Base-by-base conservation (phyloP, 495 filamentous ascomycete species). In the Annulohypoxylon stygium region DNA sequence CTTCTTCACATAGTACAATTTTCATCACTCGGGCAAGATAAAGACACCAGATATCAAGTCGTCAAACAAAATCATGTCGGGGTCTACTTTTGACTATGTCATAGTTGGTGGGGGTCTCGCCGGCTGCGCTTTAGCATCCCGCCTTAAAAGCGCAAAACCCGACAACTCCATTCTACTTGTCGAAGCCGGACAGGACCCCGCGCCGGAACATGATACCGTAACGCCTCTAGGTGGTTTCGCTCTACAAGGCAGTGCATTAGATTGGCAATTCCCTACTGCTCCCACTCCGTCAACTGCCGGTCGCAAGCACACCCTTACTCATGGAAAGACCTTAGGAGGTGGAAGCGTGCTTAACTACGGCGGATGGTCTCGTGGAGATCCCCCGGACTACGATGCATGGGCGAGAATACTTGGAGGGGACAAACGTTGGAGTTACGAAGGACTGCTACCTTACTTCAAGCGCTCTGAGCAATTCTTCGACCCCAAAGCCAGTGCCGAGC, bases 321-420 rank as follows among this genome's bases (percentile, higher is more conserved):
- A 25, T 10, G 62, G 62, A n/a, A 65, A 65, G 62, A 57, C 62
- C 1, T 37, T 65, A 18, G 62, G 62, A 20, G 62, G 62, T 6
- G 62, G 62, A 20, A 65, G 62, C 62, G 51, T 65, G 12, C 62
- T 65, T 6, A 65, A 65, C 50, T 65, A 55, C 10, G 62, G 62
- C 11, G 62, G 62, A 12, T 65, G 48, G 62, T 39, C 34, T 5
- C 62, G 62, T 20, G 62, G 48, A 14, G 62, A 65, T 18, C 26
- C 33, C 8, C 62, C 48, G 12, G 62, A 65, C 16, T 65, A 65
- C 16, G 62, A 65, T 12, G 7, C 11, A 4, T 65, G 62, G 62
- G 62, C 62, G 1, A 18, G n/a, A 2, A 14, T 7, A n/a, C 12
- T 65, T 5, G 62, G 48, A 12, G 62, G 50, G 11, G 62, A 65